Evolutionary conservation across 768 basidiomycete genomes (phyloP), one percentile per base, ranked within the genome.

Genomic region (Steccherinum ochraceum): DNA sequence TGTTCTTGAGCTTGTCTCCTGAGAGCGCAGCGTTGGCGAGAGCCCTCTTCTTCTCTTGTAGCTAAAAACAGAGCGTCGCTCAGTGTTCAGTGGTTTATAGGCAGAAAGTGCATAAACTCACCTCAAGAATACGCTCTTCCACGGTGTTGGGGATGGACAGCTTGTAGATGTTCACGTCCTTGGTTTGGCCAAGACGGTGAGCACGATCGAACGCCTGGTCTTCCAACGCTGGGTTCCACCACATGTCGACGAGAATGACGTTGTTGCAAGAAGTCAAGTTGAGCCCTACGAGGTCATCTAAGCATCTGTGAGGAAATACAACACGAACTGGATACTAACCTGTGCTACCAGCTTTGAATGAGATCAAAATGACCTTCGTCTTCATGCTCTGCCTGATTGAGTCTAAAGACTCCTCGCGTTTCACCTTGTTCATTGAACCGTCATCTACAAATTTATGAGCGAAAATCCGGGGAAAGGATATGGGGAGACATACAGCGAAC

Each of bases 291-390:
- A n/a, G 19, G 48, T 54, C 23, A 50, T 20, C 23, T 16, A 59
- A 44, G 27, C 24, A 51, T 42, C 47, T 40, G 23, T 11, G 5
- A 52, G 4, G 19, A n/a, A n/a, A n/a, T 27, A 41, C 13, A 21
- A 26, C 3, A 5, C 21, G 10, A 16, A 49, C n/a, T 26, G 21
- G 27, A 51, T 30, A 35, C 45, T 45, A 27, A 89, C 91, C 91
- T n/a, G 88, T 92, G 61, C 89, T 89, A 3, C 93, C 93, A 24
- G 93, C 93, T 66, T 94, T 96, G 79, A 97, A 94, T 0, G 93
- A 96, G 55, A 98, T 93, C 56, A 99, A 69, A 54, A 98, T 96
- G 40, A 95, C 83, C 25, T 77, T 78, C 11, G 76, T 81, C 13
- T 59, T 71, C 23, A 67, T 65, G 63, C 77, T 80, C 16, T 56